These are phyloP conservation scores for Geosmithia flava DNA, from an alignment of 2,329 filamentous ascomycete species.

Conservation along the genomic window DNA sequence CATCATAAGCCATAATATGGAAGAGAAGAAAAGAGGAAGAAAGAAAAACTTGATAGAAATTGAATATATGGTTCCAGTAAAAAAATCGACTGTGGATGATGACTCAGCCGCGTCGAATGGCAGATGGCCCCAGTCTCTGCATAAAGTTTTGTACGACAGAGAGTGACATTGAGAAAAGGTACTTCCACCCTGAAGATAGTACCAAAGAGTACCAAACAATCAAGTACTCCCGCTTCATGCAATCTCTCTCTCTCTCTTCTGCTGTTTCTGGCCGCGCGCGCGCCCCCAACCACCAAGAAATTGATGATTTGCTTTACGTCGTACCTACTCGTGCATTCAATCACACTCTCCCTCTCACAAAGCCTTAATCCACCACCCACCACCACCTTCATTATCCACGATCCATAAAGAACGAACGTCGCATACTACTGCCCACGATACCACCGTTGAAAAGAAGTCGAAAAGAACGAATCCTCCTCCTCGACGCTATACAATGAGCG, in stretches of 20 bases:
- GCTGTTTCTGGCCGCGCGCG: background rate
- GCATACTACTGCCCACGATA: background rate
- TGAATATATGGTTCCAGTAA: background rate
- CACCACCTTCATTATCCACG: background rate
- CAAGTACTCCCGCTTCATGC: background rate
- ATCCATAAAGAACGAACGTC: background rate
- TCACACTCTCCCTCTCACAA: background rate
- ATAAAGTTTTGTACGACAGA: background rate
- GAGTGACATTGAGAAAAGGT: background rate
- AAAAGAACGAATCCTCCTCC: background rate
- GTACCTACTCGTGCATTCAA: background rate
- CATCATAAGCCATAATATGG: conserved; percentile 44
- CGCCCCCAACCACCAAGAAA: conserved; percentile 2
- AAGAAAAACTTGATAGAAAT: conserved; percentile 11
- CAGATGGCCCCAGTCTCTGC: background rate
- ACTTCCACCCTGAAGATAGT: too few relatives aligned
- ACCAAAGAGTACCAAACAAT: too few relatives aligned
- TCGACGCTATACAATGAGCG: conserved; percentile 41
- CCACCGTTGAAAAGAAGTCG: background rate
- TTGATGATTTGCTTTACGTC: background rate
- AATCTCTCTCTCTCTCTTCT: background rate
- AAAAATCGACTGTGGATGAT: background rate
- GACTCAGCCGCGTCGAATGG: background rate
- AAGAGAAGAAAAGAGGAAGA: conserved; percentile 9
- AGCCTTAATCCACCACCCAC: background rate